Evolutionary conservation across 257 asterid species (phyloP).

Genomic region (Scutellaria galericulata): DNA sequence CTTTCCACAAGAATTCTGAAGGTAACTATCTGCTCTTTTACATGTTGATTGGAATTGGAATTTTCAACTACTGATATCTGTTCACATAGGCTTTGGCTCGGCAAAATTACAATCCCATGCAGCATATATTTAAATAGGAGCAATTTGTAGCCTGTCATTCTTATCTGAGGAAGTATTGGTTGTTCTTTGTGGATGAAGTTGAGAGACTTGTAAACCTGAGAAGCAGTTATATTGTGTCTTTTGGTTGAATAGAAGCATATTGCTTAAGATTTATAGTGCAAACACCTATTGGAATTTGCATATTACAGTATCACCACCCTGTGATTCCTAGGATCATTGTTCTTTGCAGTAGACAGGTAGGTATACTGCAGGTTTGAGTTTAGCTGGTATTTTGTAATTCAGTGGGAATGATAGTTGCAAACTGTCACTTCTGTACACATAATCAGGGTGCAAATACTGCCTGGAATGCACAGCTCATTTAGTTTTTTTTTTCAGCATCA

Average conservation of each 20-base stretch:
- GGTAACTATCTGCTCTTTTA: conserved; percentile 48
- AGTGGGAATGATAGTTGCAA: conserved; percentile 1
- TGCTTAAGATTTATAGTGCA: background rate
- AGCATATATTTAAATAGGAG: background rate
- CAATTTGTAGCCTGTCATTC: background rate
- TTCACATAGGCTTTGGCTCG: background rate
- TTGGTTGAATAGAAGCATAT: background rate
- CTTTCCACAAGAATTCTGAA: conserved; percentile 86
- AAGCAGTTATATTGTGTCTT: background rate
- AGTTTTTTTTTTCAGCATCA: background rate
- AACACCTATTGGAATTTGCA: background rate
- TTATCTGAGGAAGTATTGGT: conserved; percentile 7
- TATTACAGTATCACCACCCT: background rate
- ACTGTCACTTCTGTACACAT: background rate
- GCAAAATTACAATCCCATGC: background rate
- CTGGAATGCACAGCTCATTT: background rate
- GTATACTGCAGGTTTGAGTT: conserved; percentile 2
- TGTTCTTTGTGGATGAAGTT: conserved; percentile 1
- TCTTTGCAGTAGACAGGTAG: background rate
- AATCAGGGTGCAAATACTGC: conserved; percentile 12
- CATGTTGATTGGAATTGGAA: conserved; percentile 8
- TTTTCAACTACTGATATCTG: conserved; percentile 2
- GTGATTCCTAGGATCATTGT: background rate
- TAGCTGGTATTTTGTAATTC: background rate
- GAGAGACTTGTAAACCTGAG: background rate